phyloP scores from a whole-genome alignment of 257 asterid genomes.

The Thymus quinquecostatus region DNA sequence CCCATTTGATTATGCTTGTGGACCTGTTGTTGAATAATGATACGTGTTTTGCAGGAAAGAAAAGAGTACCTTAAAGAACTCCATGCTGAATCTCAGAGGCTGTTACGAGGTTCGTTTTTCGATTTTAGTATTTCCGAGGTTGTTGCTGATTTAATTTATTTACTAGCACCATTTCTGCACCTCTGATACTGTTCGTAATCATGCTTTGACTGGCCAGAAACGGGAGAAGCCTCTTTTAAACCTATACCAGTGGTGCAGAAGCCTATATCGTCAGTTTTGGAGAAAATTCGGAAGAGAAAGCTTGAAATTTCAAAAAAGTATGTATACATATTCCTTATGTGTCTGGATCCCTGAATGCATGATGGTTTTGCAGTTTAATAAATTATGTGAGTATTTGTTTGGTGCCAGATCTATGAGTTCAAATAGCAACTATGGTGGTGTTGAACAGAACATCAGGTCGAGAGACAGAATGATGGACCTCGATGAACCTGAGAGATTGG shows the following conservation, averaged over 20 bases:
- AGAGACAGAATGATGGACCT: conserved; percentile 41
- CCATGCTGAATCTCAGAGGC: conserved; percentile 88
- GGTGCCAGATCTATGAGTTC: conserved; percentile 43
- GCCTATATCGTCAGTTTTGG: conserved; percentile 83
- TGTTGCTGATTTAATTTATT: neutral
- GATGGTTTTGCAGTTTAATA: neutral
- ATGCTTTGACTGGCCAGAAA: conserved; percentile 48
- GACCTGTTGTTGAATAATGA: conserved; percentile 5
- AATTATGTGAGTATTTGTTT: conserved; percentile 9
- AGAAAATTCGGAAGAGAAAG: conserved; percentile 91
- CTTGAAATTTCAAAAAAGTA: conserved; percentile 72
- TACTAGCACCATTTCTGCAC: neutral
- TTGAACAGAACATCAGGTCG: conserved; percentile 32
- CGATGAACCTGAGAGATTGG: conserved; percentile 36
- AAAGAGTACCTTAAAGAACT: conserved; percentile 63
- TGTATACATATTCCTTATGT: conserved; percentile 26
- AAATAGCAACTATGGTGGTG: conserved; percentile 29
- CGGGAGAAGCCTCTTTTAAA: conserved; percentile 72
- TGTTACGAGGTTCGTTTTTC: conserved; percentile 64
- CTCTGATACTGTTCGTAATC: conserved; percentile 14
- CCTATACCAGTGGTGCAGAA: conserved; percentile 67
- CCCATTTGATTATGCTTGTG: neutral
- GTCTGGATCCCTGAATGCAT: neutral
- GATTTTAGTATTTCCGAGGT: neutral
- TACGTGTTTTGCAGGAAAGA: conserved; percentile 58